Conservation (phyloP, 208 protist genomes). For the Lotmaria passim region DNA sequence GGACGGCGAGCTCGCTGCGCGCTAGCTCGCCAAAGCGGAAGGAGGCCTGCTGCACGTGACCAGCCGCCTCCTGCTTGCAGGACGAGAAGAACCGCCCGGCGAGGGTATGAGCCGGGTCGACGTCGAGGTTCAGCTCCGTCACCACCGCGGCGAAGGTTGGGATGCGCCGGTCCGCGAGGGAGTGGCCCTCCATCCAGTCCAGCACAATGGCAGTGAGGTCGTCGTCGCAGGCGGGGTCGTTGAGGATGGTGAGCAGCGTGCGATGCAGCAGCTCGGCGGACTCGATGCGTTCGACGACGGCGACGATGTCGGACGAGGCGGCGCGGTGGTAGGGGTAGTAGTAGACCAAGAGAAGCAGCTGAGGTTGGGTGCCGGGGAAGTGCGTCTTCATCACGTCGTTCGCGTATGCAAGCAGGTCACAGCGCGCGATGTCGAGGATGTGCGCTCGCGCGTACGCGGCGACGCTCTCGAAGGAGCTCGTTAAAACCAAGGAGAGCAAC, state of each 20-base stretch:
- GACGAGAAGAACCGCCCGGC: slow-evolving; percentile 69
- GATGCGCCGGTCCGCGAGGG: slow-evolving; percentile 64
- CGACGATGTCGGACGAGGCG: slow-evolving; percentile 34
- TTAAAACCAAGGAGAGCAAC: slow-evolving; percentile 42
- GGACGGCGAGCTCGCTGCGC: slow-evolving; percentile 38
- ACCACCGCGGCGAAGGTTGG: slow-evolving; percentile 63
- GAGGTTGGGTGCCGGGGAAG: slow-evolving; percentile 50
- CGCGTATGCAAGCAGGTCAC: slow-evolving; percentile 44
- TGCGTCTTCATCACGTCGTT: slow-evolving; percentile 46
- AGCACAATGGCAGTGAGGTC: slow-evolving; percentile 48
- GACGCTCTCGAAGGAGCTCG: slow-evolving; percentile 31
- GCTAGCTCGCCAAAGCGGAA: slow-evolving; percentile 69
- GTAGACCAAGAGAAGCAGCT: slow-evolving; percentile 51
- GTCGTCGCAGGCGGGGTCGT: slow-evolving; percentile 37
- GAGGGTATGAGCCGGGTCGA: slow-evolving; percentile 52
- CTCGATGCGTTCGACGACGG: slow-evolving; percentile 32
- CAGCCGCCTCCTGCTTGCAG: slow-evolving; percentile 41
- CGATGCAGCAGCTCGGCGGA: slow-evolving; percentile 31
- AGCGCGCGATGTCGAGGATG: slow-evolving; percentile 44
- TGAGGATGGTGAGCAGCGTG: slow-evolving; percentile 43
- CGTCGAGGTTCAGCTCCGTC: slow-evolving; percentile 43
- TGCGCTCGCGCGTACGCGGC: slow-evolving; percentile 51
- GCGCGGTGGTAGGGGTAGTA: slow-evolving; percentile 44
- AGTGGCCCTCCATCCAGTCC: slow-evolving; percentile 73
- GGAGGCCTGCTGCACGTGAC: slow-evolving; percentile 43